Conservation (phyloP, 2,329 filamentous ascomycete genomes). For the Exserohilum rostratum region DNA sequence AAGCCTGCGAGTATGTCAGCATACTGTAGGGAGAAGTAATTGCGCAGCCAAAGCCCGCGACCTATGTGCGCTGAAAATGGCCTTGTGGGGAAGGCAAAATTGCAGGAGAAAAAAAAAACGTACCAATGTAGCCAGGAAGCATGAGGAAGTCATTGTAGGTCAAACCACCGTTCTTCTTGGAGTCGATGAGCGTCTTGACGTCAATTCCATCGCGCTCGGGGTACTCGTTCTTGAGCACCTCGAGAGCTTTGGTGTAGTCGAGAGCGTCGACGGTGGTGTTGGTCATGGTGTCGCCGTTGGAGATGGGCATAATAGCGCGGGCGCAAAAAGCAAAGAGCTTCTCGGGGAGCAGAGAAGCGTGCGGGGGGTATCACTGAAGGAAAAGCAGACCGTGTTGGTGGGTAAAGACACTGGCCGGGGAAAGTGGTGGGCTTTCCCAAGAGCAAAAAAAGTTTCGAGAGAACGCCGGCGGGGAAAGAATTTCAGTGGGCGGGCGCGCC, state of each 20-base stretch:
- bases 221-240: conserved; percentile 80
- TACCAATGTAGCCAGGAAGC: conserved; percentile 93
- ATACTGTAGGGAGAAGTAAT: not conserved
- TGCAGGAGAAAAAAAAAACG: conserved; percentile 13
- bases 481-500: conserved; percentile 28
- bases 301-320: conserved; percentile 72
- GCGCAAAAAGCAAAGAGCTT: conserved; percentile 30
- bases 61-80: too few relatives aligned
- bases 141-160: conserved; percentile 99
- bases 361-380: conserved; percentile 24
- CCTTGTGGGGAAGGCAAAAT: not conserved
- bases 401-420: conserved; percentile 58
- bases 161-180: conserved; percentile 87
- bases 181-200: conserved; percentile 85
- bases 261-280: conserved; percentile 63
- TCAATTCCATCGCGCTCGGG: conserved; percentile 82
- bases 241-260: conserved; percentile 76
- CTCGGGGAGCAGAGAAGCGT: conserved; percentile 40
- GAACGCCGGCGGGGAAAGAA: conserved; percentile 27
- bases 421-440: conserved; percentile 59
- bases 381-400: conserved; percentile 43
- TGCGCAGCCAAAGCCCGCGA: not conserved
- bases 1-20: conserved; percentile 64
- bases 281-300: conserved; percentile 67
- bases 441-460: conserved; percentile 45